Evolutionary conservation across 805 yeast genomes (phyloP), one percentile per base, ranked within the genome.

Genomic region (Priceomyces carsonii): DNA sequence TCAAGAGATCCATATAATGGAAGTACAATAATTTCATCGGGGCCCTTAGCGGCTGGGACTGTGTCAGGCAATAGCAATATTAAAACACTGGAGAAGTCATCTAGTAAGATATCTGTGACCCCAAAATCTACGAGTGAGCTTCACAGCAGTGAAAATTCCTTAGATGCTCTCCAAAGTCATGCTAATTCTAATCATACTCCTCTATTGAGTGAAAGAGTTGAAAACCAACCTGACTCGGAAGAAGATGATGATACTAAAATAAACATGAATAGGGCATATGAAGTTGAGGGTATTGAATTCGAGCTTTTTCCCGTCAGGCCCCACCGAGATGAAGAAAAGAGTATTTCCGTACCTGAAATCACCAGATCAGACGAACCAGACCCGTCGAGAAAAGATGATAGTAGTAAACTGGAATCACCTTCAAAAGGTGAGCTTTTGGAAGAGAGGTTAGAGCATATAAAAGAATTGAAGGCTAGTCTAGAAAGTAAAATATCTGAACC

Each of bases 261-360:
- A 43, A 75, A 82, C 56, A 80, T 83, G 85, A 79, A 78, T 36
- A 71, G 73, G 48, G 82, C 74, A 32, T 79, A 78, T 43, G 62
- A 61, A 18, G 69, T 75, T 45, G 26, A 23, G 6, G n/a, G 10
- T 16, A 74, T 67, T 15, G 77, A 65, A 77, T 36, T 69, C 79
- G 0, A 72, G 66, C 13, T 55, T 82, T 20, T 82, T 84, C 91
- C 91, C 0, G 81, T 84, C 4, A 73, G 89, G 47, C 86, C 91
- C 1, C 68, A 68, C 7, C 71, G 88, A 57, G 61, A 66, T 8
- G 71, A 67, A 20, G 72, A 56, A 23, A 43, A 32, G 22, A 42
- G 35, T 21, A 45, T 36, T 9, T 35, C 38, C 23, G 32, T 31
- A 8, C 16, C 35, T 21, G n/a, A n/a, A n/a, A n/a, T n/a, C n/a